A percentile compares a stretch with the other conserved stretches of the same genome.
Conservation (phyloP, 2,329 filamentous ascomycete genomes). For the Thielaviopsis populi region DNA sequence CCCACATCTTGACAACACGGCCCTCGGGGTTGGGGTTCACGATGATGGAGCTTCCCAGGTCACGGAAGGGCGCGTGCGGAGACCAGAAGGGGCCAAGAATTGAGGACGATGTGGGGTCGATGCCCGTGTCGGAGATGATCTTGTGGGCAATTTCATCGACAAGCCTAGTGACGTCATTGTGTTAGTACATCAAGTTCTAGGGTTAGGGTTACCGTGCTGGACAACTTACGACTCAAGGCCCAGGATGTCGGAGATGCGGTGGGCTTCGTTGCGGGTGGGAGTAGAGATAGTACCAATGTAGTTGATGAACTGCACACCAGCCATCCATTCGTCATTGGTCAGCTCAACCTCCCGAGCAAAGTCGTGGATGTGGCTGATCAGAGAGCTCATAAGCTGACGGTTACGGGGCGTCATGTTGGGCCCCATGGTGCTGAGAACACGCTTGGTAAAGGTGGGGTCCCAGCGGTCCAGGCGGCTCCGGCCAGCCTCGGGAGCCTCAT, state of each 20-base stretch:
- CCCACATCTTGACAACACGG: constrained; percentile 52
- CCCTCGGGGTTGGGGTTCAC: constrained; percentile 44
- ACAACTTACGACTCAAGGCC: constrained; percentile 51
- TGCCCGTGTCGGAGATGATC: constrained; percentile 44
- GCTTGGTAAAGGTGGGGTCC: constrained; percentile 61
- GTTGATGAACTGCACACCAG: constrained; percentile 62
- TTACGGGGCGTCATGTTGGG: constrained; percentile 51
- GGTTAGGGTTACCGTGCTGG: neutral
- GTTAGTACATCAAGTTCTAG: neutral
- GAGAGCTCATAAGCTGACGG: constrained; percentile 44
- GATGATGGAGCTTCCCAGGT: constrained; percentile 51
- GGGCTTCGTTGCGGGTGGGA: constrained; percentile 57
- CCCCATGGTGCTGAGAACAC: constrained; percentile 59
- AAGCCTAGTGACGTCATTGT: constrained; percentile 28
- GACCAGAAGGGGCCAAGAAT: constrained; percentile 71
- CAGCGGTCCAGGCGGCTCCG: constrained; percentile 13
- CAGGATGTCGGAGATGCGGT: constrained; percentile 57
- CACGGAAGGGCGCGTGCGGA: constrained; percentile 56
- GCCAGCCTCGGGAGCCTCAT: neutral
- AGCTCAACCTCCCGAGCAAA: constrained; percentile 66
- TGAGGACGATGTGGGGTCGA: constrained; percentile 55
- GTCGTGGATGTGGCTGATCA: constrained; percentile 63
- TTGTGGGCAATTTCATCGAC: constrained; percentile 54
- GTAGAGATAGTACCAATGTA: constrained; percentile 54
- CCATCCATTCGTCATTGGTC: constrained; percentile 61